Percentiles rank a stretch among this genome's conserved stretches.
Conservation (phyloP, 1,284 basidiomycete genomes). For the Apiotrichum laibachii region DNA sequence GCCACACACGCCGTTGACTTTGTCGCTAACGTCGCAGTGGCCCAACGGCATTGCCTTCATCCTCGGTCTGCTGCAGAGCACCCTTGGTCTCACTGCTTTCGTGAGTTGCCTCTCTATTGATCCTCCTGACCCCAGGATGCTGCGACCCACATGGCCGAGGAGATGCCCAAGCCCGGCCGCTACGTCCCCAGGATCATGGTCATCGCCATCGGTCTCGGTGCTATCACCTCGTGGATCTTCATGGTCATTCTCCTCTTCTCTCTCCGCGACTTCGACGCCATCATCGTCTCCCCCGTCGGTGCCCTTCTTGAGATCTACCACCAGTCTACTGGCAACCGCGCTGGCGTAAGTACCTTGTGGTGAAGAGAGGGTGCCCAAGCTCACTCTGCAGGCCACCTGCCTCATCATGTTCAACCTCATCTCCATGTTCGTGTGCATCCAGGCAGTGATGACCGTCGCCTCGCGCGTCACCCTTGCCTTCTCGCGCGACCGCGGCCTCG, state of each 20-base stretch:
- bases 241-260: conserved; percentile 37
- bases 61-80: conserved; percentile 46
- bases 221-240: conserved; percentile 33
- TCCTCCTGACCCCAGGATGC: conserved; percentile 20
- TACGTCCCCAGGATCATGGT: conserved; percentile 46
- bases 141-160: conserved; percentile 48
- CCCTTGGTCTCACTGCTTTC: conserved; percentile 17
- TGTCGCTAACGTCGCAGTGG: conserved; percentile 7
- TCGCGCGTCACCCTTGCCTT: conserved; percentile 19
- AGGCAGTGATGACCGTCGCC: conserved; percentile 26
- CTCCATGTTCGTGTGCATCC: conserved; percentile 25
- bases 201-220: conserved; percentile 34
- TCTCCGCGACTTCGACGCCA: not conserved
- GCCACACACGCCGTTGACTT: too few species aligned
- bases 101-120: not conserved
- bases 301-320: conserved; percentile 17
- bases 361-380: not conserved
- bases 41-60: conserved; percentile 42
- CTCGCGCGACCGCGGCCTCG: conserved; percentile 12
- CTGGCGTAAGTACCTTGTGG: conserved; percentile 11
- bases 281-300: conserved; percentile 1
- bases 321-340: conserved; percentile 28
- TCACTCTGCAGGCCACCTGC: conserved; percentile 23
- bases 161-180: conserved; percentile 38
- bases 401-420: conserved; percentile 28